Base-by-base conservation (phyloP, 2,329 filamentous ascomycete species). In the Venturia pyrina region DNA sequence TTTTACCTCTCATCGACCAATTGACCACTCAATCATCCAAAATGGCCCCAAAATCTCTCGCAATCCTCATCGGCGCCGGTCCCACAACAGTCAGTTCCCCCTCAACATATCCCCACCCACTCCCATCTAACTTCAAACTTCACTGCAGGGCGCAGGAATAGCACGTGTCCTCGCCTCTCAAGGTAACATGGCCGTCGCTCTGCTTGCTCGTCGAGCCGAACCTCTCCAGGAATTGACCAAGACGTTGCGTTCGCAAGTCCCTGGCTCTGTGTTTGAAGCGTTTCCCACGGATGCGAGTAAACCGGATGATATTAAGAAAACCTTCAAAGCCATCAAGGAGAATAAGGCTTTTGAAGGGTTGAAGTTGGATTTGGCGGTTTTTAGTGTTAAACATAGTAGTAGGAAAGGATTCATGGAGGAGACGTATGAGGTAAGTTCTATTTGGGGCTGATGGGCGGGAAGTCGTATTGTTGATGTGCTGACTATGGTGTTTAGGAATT, bases 401-500 rank as follows among this genome's bases (percentile, higher is more conserved):
- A 83, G 81, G 72, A 84, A 82, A 68, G 81, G 83, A 0, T 85
- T 85, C 72, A 74, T 85, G 60, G 75, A 81, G 53, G 82, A 84
- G 69, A 84, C 82, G 0, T 77, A 80, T 34, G 79, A 83, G 32
- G 28, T 28, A 28, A 28, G 28, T 28, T 2, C 2, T 2, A 28
- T 28, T 28, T 28, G 28, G 28, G 28, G 28, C 28, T 28, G 28
- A 28, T 28, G 28, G 28, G 28, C 28, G 28, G 28, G 28, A 28
- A 28, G 28, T 28, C 28, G 28, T 28, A 4, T 2, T 28, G 28
- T 28, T 28, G 28, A 28, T 28, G 28, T 28, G 28, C 28, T 28
- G 28, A 28, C 28, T 28, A 28, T 28, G 28, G 28, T 28, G 28
- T 28, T 2, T 28, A 28, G 28, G 70, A 74, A 19, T 75, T 75